A percentile compares a stretch with the other conserved stretches of the same genome.
Evolutionary conservation across 495 filamentous ascomycete species (phyloP).

Genomic region (Venustampulla echinocandica): DNA sequence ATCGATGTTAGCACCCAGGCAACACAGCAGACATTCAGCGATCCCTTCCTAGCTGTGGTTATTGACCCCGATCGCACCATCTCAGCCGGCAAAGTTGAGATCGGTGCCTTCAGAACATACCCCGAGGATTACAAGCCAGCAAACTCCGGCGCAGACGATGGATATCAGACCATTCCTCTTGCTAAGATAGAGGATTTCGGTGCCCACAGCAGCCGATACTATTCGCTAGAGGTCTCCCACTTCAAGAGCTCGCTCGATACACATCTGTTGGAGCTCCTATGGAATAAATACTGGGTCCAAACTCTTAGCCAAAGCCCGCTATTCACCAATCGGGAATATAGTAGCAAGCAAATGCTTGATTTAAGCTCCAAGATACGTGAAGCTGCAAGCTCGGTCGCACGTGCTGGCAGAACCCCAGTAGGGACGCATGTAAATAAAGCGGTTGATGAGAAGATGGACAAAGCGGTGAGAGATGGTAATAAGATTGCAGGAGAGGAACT

Average conservation of each 20-base stretch:
- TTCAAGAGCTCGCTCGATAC: conserved; percentile 89
- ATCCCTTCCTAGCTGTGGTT: conserved; percentile 93
- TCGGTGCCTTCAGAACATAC: conserved; percentile 91
- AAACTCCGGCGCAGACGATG: conserved; percentile 40
- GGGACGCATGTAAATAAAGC: conserved; percentile 7
- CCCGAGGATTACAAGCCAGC: conserved; percentile 61
- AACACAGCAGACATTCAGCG: conserved; percentile 70
- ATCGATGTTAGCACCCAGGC: conserved; percentile 89
- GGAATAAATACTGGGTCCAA: conserved; percentile 99
- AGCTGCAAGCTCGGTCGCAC: conserved; percentile 42
- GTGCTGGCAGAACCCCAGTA: conserved; percentile 17
- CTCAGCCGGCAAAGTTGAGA: conserved; percentile 90
- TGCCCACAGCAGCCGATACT: conserved; percentile 83
- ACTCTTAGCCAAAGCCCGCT: conserved; percentile 94
- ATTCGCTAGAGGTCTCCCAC: conserved; percentile 80
- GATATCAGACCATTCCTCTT: conserved; percentile 72
- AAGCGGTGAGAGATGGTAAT: conserved; percentile 68
- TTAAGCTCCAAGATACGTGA: conserved; percentile 70
- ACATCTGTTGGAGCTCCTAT: conserved; percentile 75
- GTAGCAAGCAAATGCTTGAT: conserved; percentile 86
- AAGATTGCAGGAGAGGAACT: conserved; percentile 82
- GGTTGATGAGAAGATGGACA: conserved; percentile 59
- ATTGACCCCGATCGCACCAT: conserved; percentile 97
- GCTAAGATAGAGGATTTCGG: conserved; percentile 94
- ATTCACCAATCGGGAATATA: conserved; percentile 87